A percentile compares a stretch with the other conserved stretches of the same genome.
phyloP scores from a whole-genome alignment of 2,329 filamentous ascomycete genomes.

The Beauveria rudraprayagi region DNA sequence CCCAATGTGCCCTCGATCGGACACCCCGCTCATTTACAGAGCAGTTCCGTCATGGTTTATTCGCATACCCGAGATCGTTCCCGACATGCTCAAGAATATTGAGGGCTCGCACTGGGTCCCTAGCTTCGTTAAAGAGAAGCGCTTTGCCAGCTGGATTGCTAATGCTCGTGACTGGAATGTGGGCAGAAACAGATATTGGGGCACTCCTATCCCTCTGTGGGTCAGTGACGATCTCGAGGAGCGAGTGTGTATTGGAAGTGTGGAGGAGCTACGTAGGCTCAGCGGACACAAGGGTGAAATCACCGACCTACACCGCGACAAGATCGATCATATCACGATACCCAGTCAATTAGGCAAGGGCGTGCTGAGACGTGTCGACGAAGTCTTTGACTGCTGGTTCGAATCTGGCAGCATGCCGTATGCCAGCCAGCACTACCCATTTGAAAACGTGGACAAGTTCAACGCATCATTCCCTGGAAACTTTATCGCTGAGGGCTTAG shows the following conservation, averaged over 20 bases:
- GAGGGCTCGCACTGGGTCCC: slow-evolving; percentile 90
- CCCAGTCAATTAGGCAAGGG: slow-evolving; percentile 84
- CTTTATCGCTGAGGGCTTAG: slow-evolving; percentile 87
- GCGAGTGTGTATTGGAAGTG: slow-evolving; percentile 75
- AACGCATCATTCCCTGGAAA: slow-evolving; percentile 78
- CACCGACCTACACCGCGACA: slow-evolving; percentile 82
- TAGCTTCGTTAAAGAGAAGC: slow-evolving; percentile 79
- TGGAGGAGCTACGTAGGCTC: slow-evolving; percentile 73
- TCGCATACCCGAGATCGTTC: slow-evolving; percentile 73
- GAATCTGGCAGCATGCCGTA: slow-evolving; percentile 96
- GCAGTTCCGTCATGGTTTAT: slow-evolving; percentile 95
- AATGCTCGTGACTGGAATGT: slow-evolving; percentile 95
- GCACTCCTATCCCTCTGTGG: slow-evolving; percentile 87
- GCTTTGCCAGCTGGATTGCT: slow-evolving; percentile 85
- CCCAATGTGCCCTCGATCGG: slow-evolving; percentile 90
- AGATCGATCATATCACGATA: slow-evolving; percentile 90
- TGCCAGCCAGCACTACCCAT: slow-evolving; percentile 83
- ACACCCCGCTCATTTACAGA: slow-evolving; percentile 86
- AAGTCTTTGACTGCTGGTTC: slow-evolving; percentile 97
- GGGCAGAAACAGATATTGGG: slow-evolving; percentile 90
- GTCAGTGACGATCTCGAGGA: slow-evolving; percentile 84
- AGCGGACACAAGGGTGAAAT: slow-evolving; percentile 82
- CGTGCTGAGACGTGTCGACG: slow-evolving; percentile 67
- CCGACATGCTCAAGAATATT: slow-evolving; percentile 84
- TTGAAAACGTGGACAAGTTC: slow-evolving; percentile 78